Evolutionary conservation across 2,329 filamentous ascomycete genomes (phyloP).

Genomic region (Neonectria neomacrospora): DNA sequence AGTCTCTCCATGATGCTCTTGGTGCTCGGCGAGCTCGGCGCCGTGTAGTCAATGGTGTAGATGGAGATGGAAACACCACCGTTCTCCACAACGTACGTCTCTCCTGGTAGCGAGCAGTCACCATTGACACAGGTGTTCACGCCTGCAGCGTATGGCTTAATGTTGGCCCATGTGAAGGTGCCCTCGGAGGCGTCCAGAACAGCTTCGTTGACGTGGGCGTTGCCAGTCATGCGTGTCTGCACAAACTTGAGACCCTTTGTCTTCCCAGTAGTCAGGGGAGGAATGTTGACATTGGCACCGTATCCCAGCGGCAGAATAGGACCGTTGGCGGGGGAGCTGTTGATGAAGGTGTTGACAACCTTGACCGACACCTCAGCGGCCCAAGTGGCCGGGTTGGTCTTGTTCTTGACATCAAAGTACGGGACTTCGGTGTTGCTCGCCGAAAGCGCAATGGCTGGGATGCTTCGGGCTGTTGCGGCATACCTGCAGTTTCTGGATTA

Average conservation of each 20-base stretch:
- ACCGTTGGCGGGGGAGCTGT: constrained; percentile 46
- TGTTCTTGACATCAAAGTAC: constrained; percentile 52
- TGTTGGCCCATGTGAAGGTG: constrained; percentile 55
- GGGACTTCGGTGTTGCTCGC: constrained; percentile 55
- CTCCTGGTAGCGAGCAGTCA: constrained; percentile 61
- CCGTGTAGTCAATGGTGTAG: constrained; percentile 63
- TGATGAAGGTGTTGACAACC: constrained; percentile 57
- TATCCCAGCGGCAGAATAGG: constrained; percentile 60
- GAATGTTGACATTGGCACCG: constrained; percentile 63
- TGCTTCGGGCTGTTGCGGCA: constrained; percentile 58
- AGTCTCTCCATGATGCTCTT: constrained; percentile 41
- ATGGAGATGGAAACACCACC: constrained; percentile 56
- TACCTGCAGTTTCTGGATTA: constrained; percentile 49
- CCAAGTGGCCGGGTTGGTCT: constrained; percentile 58
- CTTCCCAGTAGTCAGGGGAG: constrained; percentile 53
- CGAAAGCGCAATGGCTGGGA: constrained; percentile 62
- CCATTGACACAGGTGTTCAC: constrained; percentile 63
- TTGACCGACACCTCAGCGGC: constrained; percentile 55
- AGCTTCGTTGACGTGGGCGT: constrained; percentile 58
- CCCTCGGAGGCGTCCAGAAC: constrained; percentile 56
- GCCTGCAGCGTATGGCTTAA: constrained; percentile 52
- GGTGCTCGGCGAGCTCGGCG: constrained; percentile 49
- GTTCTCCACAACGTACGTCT: constrained; percentile 58
- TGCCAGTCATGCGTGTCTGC: constrained; percentile 60
- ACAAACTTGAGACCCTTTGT: constrained; percentile 55